phyloP scores from a whole-genome alignment of 2,329 filamentous ascomycete species.

The Biscogniauxia sp. region DNA sequence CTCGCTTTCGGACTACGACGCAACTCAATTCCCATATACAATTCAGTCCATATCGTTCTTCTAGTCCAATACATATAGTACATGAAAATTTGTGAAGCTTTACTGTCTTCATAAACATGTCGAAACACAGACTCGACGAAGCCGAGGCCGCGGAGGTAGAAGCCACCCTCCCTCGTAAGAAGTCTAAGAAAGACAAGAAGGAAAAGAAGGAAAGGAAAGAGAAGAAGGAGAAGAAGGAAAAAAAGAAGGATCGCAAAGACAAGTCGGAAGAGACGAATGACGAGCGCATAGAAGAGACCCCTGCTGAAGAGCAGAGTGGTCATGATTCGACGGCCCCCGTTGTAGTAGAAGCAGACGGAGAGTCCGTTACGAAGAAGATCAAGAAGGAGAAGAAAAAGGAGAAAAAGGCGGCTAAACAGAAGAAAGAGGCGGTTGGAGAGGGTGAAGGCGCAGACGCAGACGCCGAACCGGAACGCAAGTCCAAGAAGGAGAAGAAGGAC shows the following conservation, averaged over 20 bases:
- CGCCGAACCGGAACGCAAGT: conserved; percentile 15
- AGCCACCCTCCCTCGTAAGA: conserved; percentile 34
- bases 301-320: conserved; percentile 16
- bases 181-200: conserved; percentile 40
- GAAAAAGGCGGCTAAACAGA: conserved; percentile 25
- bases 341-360: conserved; percentile 13
- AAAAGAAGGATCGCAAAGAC: conserved; percentile 28
- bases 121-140: conserved; percentile 33
- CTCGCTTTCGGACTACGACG: neutral
- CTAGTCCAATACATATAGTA: too few species aligned
- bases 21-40: neutral
- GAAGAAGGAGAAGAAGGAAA: conserved; percentile 31
- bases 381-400: conserved; percentile 30
- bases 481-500: conserved; percentile 34
- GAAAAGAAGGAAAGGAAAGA: conserved; percentile 34
- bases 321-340: conserved; percentile 12
- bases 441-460: conserved; percentile 7
- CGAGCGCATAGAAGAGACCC: neutral
- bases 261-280: conserved; percentile 13
- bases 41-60: neutral
- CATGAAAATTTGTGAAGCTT: neutral
- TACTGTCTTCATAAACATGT: conserved; percentile 22
- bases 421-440: conserved; percentile 27
- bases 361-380: conserved; percentile 28
- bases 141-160: conserved; percentile 28